Evolutionary conservation across 768 basidiomycete genomes (phyloP).

Genomic region (Mycena kentingensis): DNA sequence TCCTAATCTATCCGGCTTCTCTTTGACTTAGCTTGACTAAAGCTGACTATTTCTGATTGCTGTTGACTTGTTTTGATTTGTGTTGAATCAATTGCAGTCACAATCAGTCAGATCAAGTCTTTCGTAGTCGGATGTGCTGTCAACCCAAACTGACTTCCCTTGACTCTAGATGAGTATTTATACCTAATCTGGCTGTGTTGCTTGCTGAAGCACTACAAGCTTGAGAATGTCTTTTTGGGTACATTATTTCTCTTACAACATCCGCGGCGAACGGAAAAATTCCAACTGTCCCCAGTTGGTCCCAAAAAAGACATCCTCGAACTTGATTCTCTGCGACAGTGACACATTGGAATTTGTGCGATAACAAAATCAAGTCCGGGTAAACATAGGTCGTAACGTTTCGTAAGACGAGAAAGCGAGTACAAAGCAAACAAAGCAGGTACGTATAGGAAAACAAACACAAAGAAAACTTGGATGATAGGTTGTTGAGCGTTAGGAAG

Average conservation of each 20-base stretch:
- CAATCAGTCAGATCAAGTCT: neutral
- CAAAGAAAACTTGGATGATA: too few species aligned
- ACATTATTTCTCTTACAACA: neutral
- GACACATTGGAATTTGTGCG: neutral
- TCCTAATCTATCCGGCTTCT: neutral
- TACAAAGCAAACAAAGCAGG: too few species aligned
- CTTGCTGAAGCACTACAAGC: too few species aligned
- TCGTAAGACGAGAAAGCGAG: too few species aligned
- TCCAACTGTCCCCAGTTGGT: conserved; percentile 4
- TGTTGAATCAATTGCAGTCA: too few species aligned
- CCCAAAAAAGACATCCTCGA: neutral
- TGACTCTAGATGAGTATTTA: neutral
- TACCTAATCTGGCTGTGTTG: neutral
- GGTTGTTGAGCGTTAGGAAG: too few species aligned
- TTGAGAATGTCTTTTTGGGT: conserved; percentile 1
- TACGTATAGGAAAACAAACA: too few species aligned
- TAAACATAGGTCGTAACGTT: too few species aligned
- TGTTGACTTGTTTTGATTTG: neutral
- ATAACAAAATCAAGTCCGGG: neutral
- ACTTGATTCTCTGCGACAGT: neutral
- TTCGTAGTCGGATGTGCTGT: too few species aligned
- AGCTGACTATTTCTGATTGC: neutral
- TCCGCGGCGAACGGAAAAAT: conserved; percentile 6
- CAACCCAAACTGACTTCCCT: neutral
- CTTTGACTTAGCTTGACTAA: neutral